Base-by-base conservation (phyloP, 2,329 filamentous ascomycete species). In the Colletotrichum costaricense region DNA sequence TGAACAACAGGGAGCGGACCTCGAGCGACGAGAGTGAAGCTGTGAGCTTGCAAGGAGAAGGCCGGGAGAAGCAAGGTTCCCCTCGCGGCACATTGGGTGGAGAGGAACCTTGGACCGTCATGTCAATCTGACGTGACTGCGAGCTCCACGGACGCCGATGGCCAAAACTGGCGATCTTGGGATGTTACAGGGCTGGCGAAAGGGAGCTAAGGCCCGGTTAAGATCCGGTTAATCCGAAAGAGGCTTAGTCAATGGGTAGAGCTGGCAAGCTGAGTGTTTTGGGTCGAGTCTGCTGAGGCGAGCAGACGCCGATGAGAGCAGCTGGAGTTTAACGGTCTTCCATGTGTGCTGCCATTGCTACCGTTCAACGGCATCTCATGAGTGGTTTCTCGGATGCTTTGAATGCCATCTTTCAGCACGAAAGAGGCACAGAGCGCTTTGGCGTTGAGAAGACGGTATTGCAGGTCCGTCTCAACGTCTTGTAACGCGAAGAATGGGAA, bases 91-190 rank as follows among this genome's bases (percentile, higher is more conserved):
- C 14, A 22, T 33, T 63, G 52, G 57, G 72, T 72, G 68, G 68
- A 67, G 63, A 67, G 33, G 26, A 38, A 72, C 63, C 49, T 63
- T 65, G 35, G 28, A 30, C 42, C 49, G 67, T 66, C 71, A 73
- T 57, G 60, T 71, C 67, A 73, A 73, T 19, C 63, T 74, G 72
- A 74, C 72, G 68, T 74, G 72, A 72, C 68, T 28, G 67, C 14
- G 6, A 72, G 55, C 67, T 72, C 62, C 72, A 63, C 70, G 60
- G 12, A 56, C 30, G 24, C 59, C 24, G 42, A 22, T 49, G 22
- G 52, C 49, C 56, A 28, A 30, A 54, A 38, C 64, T 52, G 64
- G 64, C 63, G 63, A n/a, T 42, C 64, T 68, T 63, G 65, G 69
- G 65, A 28, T 42, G 67, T 60, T 64, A 59, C 70, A 73, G 66